Evolutionary conservation across 495 filamentous ascomycete genomes (phyloP), one percentile per base, ranked within the genome.

Genomic region (Copromyces sp.): DNA sequence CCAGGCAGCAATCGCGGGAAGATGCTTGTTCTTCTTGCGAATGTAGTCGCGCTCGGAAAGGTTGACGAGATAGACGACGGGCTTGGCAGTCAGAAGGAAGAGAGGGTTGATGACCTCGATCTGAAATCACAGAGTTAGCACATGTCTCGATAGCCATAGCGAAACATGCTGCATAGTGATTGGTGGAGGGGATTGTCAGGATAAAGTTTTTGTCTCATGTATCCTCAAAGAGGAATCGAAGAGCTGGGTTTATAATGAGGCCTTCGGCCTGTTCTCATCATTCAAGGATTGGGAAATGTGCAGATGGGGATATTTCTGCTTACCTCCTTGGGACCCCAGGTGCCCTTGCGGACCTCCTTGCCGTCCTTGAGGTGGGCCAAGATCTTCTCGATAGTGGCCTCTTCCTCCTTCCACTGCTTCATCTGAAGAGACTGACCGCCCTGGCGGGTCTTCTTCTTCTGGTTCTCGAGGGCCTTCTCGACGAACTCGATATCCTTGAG

Each of bases 211-310:
- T 83, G 90, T 97, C 92, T 96, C 95, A 98, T 61, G 53, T 32
- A 61, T 61, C 53, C 53, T 61, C 53, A 32, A 32, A 4, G 53
- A 61, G 86, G 89, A 89, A 90, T 98, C 95, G 89, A 97, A 90
- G 95, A 99, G 95, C 95, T 99, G 95, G 95, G 95, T 92, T 97
- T 75, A 94, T 92, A 86, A 86, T 93, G 90, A 91, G 95, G 94
- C 93, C 87, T 87, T 84, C 88, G 89, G 92, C 94, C 94, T 91
- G 97, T 97, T 90, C 89, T 99, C 95, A 98, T 99, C 95, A 95
- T 91, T 75, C 81, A 84, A 89, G 72, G 73, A 75, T 53, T 32
- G 16, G 69, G 47, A 32, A 39, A 29, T 20, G 29, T 39, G 53
- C 59, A 72, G 74, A 71, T 69, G 71, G 73, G 75, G 69, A 9